Percentiles rank a stretch among this genome's conserved stretches.
phyloP scores from a whole-genome alignment of 1,139 yeast genomes.

The Candida sp. region DNA sequence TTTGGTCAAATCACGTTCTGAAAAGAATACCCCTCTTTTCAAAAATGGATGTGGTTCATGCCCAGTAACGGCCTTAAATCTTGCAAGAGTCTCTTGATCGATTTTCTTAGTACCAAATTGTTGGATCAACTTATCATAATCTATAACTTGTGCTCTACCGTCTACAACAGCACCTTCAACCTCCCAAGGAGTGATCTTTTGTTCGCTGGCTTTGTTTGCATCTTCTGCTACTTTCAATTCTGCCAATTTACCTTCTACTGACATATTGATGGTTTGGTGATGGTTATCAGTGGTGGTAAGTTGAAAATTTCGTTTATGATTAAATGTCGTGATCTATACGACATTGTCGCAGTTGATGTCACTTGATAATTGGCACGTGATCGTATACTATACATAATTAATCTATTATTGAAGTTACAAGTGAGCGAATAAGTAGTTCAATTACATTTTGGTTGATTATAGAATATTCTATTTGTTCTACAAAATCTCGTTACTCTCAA shows the following conservation, averaged over 20 bases:
- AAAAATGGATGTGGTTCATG: slow-evolving; percentile 89
- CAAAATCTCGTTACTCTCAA: too few relatives aligned
- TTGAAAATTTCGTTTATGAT: background rate
- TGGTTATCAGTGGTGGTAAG: too few relatives aligned
- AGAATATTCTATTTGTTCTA: too few relatives aligned
- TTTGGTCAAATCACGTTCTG: slow-evolving; percentile 80
- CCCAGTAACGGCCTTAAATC: slow-evolving; percentile 85
- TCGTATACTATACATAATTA: too few relatives aligned
- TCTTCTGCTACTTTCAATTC: slow-evolving; percentile 16
- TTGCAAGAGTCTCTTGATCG: slow-evolving; percentile 62
- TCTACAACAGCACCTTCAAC: slow-evolving; percentile 98
- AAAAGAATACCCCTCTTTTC: slow-evolving; percentile 89
- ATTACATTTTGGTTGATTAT: too few relatives aligned
- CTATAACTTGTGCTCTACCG: slow-evolving; percentile 85
- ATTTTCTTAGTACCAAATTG: slow-evolving; percentile 87
- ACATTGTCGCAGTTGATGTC: too few relatives aligned
- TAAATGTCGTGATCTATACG: too few relatives aligned
- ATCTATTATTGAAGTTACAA: too few relatives aligned
- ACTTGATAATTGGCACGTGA: too few relatives aligned
- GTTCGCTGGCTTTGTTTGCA: slow-evolving; percentile 42
- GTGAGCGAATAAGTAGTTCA: too few relatives aligned
- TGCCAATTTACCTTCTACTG: slow-evolving; percentile 23
- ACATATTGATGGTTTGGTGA: slow-evolving; percentile 5
- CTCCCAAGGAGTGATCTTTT: slow-evolving; percentile 95
- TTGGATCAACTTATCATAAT: slow-evolving; percentile 80